Evolutionary conservation across 73 alveolate genomes (phyloP), one percentile per base, ranked within the genome.

Genomic region (Paramecium pentaurelia): DNA sequence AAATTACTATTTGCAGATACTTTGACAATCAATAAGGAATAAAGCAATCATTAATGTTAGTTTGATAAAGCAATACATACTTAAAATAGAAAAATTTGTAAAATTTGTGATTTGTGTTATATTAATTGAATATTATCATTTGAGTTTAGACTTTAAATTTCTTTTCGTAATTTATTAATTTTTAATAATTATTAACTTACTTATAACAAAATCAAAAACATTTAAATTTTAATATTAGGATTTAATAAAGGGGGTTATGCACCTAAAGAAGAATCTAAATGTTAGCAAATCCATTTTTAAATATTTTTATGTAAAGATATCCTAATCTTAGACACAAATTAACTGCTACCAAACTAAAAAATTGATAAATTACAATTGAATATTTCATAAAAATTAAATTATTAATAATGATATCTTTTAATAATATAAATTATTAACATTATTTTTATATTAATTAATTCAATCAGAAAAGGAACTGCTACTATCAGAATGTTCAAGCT

Each of bases 401-500:
- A 6, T 2, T 38, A 22, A 6, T 38, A 38, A 1, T 6, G 45
- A 1, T 38, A 9, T 9, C 8, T 45, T 8, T 3, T 7, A 45
- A 11, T 8, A 45, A 7, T 45, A 45, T 6, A 0, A 14, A 45
- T 45, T 45, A 22, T 45, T 45, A 45, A 4, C 5, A 45, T 45
- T 2, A 11, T 22, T 45, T 45, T 45, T 11, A 45, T 45, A 45
- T 11, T 28, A 45, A 42, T 44, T 45, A 45, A 45, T 44, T 80
- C 91, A 80, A 44, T 80, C 91, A 11, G 91, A 80, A 32, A 80
- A 47, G 20, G 91, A 80, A 80, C 91, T 80, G 49, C 91, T 80
- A 49, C 91, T 80, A 42, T 44, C 71, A 2, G 75, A 80, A 16
- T 22, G 38, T 4, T 80, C 91, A 45, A 80, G n/a, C 25, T 80